Evolutionary conservation across 805 yeast species (phyloP), one percentile per base, ranked within the genome.

Genomic region (Pichia exigua): DNA sequence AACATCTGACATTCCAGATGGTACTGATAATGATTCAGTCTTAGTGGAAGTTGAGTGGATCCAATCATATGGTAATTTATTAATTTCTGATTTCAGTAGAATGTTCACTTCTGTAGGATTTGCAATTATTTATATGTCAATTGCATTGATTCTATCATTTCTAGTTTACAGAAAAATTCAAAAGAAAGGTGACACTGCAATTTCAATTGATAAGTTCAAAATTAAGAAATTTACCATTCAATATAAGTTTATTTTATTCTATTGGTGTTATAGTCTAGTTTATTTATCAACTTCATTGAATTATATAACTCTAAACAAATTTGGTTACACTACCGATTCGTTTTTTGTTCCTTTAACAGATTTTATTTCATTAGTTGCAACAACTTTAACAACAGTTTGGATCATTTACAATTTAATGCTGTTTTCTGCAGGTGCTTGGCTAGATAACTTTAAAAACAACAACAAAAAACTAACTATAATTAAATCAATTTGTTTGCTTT

Each of bases 1-100:
- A 7, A 53, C 62, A 20, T 43, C 54, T 8, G 50, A 53, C 2
- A 48, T 62, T 13, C 55, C 59, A 1, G 48, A 50, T 18, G 28
- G 22, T 26, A 2, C 13, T 8, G 53, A 46, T 15, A 27, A 35
- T 2, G 22, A 61, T 10, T 21, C 42, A 1, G 20, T 62, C 10
- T 22, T 42, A 1, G 59, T 63, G 18, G 47, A 46, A 20, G 59
- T 65, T 27, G 65, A 61, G 45, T 67, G 71, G 71, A 56, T 51
- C n/a, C 71, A 67, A 52, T 54, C 65, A 8, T 65, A 55, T 52
- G 71, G 71, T 32, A 47, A 54, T 39, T 54, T 67, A 39, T 44
- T 63, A n/a, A 61, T 60, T 5, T 57, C 60, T 11, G 71, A 67
- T 45, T 67, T 62, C 45, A 56, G 57, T 27, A 57, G 57, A 44